Conservation (phyloP, 1,284 basidiomycete genomes). For the Cerioporus squamosus region DNA sequence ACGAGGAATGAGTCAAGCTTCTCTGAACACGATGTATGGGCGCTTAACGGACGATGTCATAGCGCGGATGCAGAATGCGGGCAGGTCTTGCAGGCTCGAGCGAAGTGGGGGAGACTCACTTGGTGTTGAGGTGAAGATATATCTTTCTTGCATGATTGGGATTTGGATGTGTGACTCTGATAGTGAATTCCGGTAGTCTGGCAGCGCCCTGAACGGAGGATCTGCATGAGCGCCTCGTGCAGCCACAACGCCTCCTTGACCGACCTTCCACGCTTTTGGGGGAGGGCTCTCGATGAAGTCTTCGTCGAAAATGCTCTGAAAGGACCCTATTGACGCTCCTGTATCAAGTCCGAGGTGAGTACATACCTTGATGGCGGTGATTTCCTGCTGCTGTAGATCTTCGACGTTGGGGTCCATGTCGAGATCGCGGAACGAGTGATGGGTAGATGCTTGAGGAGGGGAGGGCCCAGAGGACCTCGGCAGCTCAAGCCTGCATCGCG, state of each 20-base stretch:
- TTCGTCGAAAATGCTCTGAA: constrained; percentile 70
- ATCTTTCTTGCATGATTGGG: constrained; percentile 56
- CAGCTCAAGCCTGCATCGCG: constrained; percentile 71
- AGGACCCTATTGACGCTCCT: not conserved
- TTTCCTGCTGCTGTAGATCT: constrained; percentile 75
- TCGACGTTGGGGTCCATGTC: constrained; percentile 68
- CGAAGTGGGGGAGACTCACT: constrained; percentile 45
- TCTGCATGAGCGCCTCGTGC: constrained; percentile 15
- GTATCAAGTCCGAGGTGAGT: not conserved
- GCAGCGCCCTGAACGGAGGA: constrained; percentile 56
- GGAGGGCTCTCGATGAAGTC: constrained; percentile 73
- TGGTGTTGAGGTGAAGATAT: constrained; percentile 67
- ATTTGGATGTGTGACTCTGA: constrained; percentile 69
- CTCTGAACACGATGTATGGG: constrained; percentile 1
- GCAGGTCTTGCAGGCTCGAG: not conserved
- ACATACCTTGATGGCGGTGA: constrained; percentile 62
- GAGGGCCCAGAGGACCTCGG: constrained; percentile 72
- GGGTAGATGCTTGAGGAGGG: constrained; percentile 43
- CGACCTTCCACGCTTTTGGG: constrained; percentile 81
- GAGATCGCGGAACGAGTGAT: constrained; percentile 32
- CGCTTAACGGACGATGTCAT: constrained; percentile 1
- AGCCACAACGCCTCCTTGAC: constrained; percentile 13
- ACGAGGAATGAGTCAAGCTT: not conserved
- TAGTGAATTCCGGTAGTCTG: constrained; percentile 72
- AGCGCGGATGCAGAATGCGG: no score